Evolutionary conservation across 805 yeast genomes (phyloP).

Genomic region (Zygoascus flipseniorum): DNA sequence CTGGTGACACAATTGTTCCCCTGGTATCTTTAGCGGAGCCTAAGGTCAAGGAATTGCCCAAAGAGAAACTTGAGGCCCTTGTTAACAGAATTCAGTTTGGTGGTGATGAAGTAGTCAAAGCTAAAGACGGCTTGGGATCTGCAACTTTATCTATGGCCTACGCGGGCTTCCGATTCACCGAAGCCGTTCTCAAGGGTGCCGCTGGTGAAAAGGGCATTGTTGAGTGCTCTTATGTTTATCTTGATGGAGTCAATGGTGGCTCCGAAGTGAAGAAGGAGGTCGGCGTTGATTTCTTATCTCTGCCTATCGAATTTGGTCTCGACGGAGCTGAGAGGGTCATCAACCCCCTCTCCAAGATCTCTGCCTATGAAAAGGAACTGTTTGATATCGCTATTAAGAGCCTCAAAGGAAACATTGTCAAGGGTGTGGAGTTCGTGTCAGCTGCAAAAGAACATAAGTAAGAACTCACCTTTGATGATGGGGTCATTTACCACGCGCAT

Average conservation of each 20-base stretch:
- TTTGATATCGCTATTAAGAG: slow-evolving; percentile 80
- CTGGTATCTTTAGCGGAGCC: slow-evolving; percentile 44
- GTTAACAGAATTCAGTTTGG: slow-evolving; percentile 90
- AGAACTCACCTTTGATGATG: background rate
- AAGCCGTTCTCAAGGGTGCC: slow-evolving; percentile 38
- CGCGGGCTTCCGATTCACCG: slow-evolving; percentile 80
- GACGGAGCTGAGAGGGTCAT: slow-evolving; percentile 64
- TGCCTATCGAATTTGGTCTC: slow-evolving; percentile 63
- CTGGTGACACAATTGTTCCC: slow-evolving; percentile 92
- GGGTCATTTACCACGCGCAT: too few species aligned
- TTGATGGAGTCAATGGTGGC: slow-evolving; percentile 34
- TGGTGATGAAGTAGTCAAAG: slow-evolving; percentile 94
- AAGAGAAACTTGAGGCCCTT: slow-evolving; percentile 42
- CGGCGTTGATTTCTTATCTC: slow-evolving; percentile 70
- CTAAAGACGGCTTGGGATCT: slow-evolving; percentile 90
- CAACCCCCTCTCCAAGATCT: slow-evolving; percentile 55
- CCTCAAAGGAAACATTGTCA: slow-evolving; percentile 79
- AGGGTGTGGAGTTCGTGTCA: slow-evolving; percentile 76
- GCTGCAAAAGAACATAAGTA: slow-evolving; percentile 10
- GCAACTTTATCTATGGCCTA: slow-evolving; percentile 95
- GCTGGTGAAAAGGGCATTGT: slow-evolving; percentile 35
- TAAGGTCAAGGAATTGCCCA: slow-evolving; percentile 17
- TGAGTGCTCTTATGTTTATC: slow-evolving; percentile 39
- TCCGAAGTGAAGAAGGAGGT: slow-evolving; percentile 61
- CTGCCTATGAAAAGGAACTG: slow-evolving; percentile 76